Base-by-base conservation (phyloP, 2,329 filamentous ascomycete genomes). In the Tolypocladium amazonense region DNA sequence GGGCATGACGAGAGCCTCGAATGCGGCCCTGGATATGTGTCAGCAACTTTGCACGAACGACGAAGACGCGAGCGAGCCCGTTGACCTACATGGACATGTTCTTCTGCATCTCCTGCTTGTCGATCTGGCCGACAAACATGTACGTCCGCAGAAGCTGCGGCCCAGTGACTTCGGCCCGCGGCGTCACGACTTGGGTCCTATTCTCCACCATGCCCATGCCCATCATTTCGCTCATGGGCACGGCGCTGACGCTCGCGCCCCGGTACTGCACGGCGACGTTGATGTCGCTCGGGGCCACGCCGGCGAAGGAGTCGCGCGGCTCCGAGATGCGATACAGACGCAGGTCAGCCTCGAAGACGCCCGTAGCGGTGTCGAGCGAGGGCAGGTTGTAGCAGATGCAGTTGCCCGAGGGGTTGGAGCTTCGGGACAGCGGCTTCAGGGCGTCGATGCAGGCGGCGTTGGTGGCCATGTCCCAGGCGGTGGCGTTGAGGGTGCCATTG, bases 321-420 rank as follows among this genome's bases (percentile, higher is more conserved):
- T 80, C 73, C 7, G 84, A 85, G 55, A 92, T 75, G 71, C 87
- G 85, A 75, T 86, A 94, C 61, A 94, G 76, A 58, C 89, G 81
- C 57, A 94, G 73, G 70, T 94, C 90, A 37, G 89, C 89, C 72
- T 89, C 83, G 70, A 94, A 94, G 20, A 85, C 76, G 37, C 89
- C 89, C 0, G 82, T 86, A 5, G 73, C 72, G 65, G 82, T 84
- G 74, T 93, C 82, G 60, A 91, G 80, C 45, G 83, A 84, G 0
- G 87, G 86, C 30, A 95, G 73, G 70, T 94, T 95, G 76, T 93
- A 94, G 80, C 90, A 95, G 56, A 90, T 83, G 61, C 87, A 88
- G 56, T 90, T 83, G 57, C 90, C 90, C 12, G 88, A 88, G 6
- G 88, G 88, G 65, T 92, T 93, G 30, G 82, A 81, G 50, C 85